phyloP scores from a whole-genome alignment of 2,329 filamentous ascomycete genomes.

The Colletotrichum sp. region DNA sequence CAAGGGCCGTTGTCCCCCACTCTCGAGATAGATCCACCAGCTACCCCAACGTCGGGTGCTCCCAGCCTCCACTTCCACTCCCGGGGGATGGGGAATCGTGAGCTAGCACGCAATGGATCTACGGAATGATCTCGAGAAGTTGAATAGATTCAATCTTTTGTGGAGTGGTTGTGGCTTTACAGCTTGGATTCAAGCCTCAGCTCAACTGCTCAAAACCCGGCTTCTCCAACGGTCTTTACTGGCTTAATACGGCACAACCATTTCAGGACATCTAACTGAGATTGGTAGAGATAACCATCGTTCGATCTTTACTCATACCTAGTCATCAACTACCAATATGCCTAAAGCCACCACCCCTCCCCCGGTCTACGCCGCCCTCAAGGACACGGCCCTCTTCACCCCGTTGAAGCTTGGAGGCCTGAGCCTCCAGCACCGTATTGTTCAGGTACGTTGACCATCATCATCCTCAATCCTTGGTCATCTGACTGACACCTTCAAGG shows the following conservation, averaged over 20 bases:
- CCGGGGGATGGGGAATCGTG: neutral
- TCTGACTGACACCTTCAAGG: neutral
- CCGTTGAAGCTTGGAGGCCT: slow-evolving; percentile 37
- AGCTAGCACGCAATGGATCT: neutral
- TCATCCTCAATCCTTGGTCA: neutral
- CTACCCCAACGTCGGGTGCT: neutral
- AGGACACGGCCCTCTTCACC: slow-evolving; percentile 34
- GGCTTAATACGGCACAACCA: neutral
- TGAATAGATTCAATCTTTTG: neutral
- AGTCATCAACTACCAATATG: neutral
- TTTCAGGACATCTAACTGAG: neutral
- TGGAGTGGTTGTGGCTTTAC: neutral
- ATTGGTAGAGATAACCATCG: neutral
- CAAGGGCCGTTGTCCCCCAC: neutral
- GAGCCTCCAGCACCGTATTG: slow-evolving; percentile 38
- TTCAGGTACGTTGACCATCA: slow-evolving; percentile 28
- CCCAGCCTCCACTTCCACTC: neutral
- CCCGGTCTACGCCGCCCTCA: slow-evolving; percentile 8
- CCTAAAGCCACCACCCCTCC: slow-evolving; percentile 11
- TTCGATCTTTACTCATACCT: neutral
- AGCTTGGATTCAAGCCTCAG: neutral
- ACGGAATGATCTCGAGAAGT: neutral
- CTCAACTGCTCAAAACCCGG: neutral
- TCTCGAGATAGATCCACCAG: neutral
- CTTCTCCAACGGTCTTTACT: neutral